Conservation (phyloP, 2,329 filamentous ascomycete species). For the Geoglossum cookeanum region DNA sequence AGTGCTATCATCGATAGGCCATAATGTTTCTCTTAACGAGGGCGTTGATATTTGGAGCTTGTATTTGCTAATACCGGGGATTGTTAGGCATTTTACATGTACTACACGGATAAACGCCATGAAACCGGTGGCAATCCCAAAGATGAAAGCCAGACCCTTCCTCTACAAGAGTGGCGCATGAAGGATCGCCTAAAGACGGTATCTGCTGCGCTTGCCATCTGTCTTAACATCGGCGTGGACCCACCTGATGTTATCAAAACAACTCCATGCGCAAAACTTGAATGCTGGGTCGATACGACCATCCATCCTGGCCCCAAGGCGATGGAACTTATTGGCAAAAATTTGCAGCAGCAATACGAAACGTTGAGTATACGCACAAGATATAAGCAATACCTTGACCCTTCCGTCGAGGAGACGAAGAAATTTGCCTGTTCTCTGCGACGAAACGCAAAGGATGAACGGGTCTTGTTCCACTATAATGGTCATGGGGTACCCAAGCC, state of each 20-base stretch:
- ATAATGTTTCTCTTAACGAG: neutral
- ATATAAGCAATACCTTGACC: slow-evolving; percentile 93
- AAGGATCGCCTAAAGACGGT: slow-evolving; percentile 91
- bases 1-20: slow-evolving; percentile 18
- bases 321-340: slow-evolving; percentile 86
- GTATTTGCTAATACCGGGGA: neutral
- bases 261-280: slow-evolving; percentile 75
- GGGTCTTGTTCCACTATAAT: slow-evolving; percentile 96
- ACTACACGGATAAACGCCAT: slow-evolving; percentile 95
- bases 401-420: slow-evolving; percentile 91
- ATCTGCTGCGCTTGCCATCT: slow-evolving; percentile 82
- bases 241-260: slow-evolving; percentile 95
- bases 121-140: slow-evolving; percentile 84
- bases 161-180: slow-evolving; percentile 91
- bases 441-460: slow-evolving; percentile 84
- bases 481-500: slow-evolving; percentile 93
- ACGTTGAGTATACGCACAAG: slow-evolving; percentile 86
- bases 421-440: slow-evolving; percentile 85
- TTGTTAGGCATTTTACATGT: slow-evolving; percentile 91
- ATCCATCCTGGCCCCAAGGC: slow-evolving; percentile 59
- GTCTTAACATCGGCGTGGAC: slow-evolving; percentile 92
- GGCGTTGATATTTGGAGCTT: neutral
- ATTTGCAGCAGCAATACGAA: slow-evolving; percentile 91
- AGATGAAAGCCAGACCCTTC: slow-evolving; percentile 28
- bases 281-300: slow-evolving; percentile 87